These are phyloP conservation scores for Arachis monticola DNA, from an alignment of 331 rosid genomes.

Conservation along the genomic window DNA sequence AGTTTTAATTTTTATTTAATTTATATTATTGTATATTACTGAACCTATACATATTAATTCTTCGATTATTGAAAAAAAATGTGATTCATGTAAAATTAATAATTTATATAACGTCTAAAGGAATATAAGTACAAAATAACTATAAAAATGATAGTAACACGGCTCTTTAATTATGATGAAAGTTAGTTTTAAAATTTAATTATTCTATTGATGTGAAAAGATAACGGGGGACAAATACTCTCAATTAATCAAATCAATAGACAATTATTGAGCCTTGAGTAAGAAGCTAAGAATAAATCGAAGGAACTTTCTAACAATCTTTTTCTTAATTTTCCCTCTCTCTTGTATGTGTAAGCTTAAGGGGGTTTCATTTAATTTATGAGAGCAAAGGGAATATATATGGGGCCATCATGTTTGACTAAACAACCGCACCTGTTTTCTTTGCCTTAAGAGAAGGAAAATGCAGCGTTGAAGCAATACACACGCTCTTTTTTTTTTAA, in stretches of 20 bases:
- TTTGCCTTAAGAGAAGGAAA: slow-evolving; percentile 19
- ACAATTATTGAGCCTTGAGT: neutral
- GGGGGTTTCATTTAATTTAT: neutral
- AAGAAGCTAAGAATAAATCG: neutral
- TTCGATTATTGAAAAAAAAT: too few relatives aligned
- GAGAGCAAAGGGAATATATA: neutral
- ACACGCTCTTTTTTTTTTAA: too few relatives aligned
- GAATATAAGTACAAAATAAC: too few relatives aligned
- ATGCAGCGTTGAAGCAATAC: slow-evolving; percentile 9
- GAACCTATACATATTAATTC: too few relatives aligned
- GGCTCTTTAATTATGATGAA: too few relatives aligned
- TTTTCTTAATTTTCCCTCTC: neutral
- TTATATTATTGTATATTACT: too few relatives aligned
- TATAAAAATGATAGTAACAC: too few relatives aligned
- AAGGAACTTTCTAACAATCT: too few relatives aligned
- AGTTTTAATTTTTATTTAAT: too few relatives aligned
- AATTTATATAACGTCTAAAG: too few relatives aligned
- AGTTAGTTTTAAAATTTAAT: too few relatives aligned
- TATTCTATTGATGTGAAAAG: neutral
- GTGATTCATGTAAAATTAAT: too few relatives aligned
- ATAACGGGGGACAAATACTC: neutral
- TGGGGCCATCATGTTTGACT: slow-evolving; percentile 40
- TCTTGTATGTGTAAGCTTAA: neutral
- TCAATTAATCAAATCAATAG: neutral
- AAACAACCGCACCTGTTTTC: slow-evolving; percentile 17